Conservation (phyloP, 2,329 filamentous ascomycete species). For the Clarireedia monteithiana region DNA sequence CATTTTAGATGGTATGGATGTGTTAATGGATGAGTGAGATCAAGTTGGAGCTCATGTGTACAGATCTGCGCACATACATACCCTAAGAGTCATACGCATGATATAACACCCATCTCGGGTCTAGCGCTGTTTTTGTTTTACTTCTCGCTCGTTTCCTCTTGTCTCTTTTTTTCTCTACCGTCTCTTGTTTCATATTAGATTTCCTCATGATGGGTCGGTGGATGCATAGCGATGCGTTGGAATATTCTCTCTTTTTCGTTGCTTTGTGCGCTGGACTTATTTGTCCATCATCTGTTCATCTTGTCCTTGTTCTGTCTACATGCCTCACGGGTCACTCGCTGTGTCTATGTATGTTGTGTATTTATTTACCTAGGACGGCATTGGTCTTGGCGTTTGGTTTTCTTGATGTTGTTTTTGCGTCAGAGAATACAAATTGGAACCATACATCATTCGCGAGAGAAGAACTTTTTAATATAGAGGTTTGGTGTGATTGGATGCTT, state of each 20-base stretch:
- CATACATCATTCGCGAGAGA: too few relatives aligned
- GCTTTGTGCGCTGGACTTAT: background rate
- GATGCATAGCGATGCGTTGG: slow-evolving; percentile 7
- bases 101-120: background rate
- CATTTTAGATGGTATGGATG: background rate
- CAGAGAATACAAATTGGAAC: background rate
- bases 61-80: background rate
- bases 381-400: background rate
- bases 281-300: background rate
- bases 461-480: background rate
- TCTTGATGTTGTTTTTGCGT: background rate
- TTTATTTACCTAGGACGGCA: too few relatives aligned
- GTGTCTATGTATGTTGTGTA: too few relatives aligned
- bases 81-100: too few relatives aligned
- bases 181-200: slow-evolving; percentile 2
- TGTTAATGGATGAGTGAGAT: background rate
- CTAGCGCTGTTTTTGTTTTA: background rate
- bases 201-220: background rate
- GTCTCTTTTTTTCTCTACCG: background rate
- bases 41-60: background rate
- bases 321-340: background rate
- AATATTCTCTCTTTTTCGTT: background rate
- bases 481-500: background rate
- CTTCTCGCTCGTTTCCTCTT: background rate
- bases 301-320: background rate